Evolutionary conservation across 2,329 filamentous ascomycete species (phyloP).

Genomic region (Neonectria neomacrospora): DNA sequence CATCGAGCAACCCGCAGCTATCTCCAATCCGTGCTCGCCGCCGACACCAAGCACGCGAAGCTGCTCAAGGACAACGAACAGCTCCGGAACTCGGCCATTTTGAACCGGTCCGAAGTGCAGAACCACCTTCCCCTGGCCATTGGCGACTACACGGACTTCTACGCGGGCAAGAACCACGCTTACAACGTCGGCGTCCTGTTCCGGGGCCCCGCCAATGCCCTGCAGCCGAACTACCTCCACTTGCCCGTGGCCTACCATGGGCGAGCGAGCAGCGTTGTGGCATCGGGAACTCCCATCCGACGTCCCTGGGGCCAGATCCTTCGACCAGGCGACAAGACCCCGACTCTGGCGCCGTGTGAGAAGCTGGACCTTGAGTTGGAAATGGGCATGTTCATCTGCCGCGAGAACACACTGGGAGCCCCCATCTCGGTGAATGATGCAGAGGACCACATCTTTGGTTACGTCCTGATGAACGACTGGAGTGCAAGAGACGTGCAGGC

Average conservation of each 20-base stretch:
- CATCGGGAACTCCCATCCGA: constrained; percentile 77
- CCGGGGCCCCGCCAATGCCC: constrained; percentile 76
- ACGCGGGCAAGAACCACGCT: constrained; percentile 82
- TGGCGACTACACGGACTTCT: constrained; percentile 88
- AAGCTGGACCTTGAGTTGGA: constrained; percentile 82
- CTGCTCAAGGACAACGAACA: constrained; percentile 51
- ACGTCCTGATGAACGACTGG: constrained; percentile 74
- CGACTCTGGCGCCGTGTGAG: constrained; percentile 68
- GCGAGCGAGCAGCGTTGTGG: constrained; percentile 78
- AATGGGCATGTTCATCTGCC: constrained; percentile 78
- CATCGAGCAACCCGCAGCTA: constrained; percentile 77
- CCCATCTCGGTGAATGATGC: constrained; percentile 75
- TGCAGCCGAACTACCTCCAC: constrained; percentile 85
- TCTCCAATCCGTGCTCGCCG: constrained; percentile 68
- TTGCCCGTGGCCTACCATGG: constrained; percentile 86
- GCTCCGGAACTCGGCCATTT: constrained; percentile 45
- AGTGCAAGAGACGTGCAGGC: constrained; percentile 70
- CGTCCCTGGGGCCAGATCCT: constrained; percentile 81
- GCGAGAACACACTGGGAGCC: constrained; percentile 72
- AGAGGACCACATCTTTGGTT: constrained; percentile 76
- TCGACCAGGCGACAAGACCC: constrained; percentile 53
- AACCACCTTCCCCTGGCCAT: constrained; percentile 81
- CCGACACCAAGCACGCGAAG: constrained; percentile 59
- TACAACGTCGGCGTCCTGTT: constrained; percentile 77
- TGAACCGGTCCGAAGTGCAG: constrained; percentile 59